Percentiles rank a stretch among this genome's conserved stretches.
Evolutionary conservation across 306 rosid species (phyloP).

Genomic region (Cucumis cinereus): DNA sequence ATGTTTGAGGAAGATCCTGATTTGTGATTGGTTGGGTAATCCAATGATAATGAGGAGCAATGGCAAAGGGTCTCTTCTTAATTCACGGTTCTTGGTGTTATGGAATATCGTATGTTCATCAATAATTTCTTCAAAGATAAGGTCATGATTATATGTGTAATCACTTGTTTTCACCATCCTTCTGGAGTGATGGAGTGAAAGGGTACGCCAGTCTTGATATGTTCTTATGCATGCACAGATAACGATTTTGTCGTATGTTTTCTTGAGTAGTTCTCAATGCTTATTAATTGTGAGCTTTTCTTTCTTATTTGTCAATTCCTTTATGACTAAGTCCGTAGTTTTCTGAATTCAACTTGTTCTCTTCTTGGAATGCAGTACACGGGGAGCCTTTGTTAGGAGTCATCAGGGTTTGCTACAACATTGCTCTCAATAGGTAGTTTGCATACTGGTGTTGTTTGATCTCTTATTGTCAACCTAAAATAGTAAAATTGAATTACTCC

Average conservation of each 20-base stretch:
- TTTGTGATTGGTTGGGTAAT: no score
- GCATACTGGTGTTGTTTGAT: slow-evolving; percentile 8
- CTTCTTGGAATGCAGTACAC: slow-evolving; percentile 53
- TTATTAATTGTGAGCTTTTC: not conserved
- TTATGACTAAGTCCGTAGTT: not conserved
- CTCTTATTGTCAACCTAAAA: slow-evolving; percentile 11
- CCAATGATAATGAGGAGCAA: no score
- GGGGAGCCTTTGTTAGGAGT: slow-evolving; percentile 93
- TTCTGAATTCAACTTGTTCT: slow-evolving; percentile 1
- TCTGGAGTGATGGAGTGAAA: not conserved
- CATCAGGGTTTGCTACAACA: slow-evolving; percentile 94
- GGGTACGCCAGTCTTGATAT: not conserved
- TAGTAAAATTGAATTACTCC: slow-evolving; percentile 17
- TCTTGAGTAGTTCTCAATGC: not conserved
- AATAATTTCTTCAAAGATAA: slow-evolving; percentile 1
- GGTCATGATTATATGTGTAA: not conserved
- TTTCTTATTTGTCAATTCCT: not conserved
- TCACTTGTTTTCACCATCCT: not conserved
- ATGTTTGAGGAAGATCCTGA: no score
- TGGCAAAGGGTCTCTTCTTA: not conserved
- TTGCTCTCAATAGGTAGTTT: slow-evolving; percentile 94
- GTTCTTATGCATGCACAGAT: not conserved
- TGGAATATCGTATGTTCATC: not conserved
- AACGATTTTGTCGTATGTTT: not conserved
- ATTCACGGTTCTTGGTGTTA: not conserved